Evolutionary conservation across 129 eudicot species (phyloP), one percentile per base, ranked within the genome.

Genomic region (Helichrysum umbraculigerum): DNA sequence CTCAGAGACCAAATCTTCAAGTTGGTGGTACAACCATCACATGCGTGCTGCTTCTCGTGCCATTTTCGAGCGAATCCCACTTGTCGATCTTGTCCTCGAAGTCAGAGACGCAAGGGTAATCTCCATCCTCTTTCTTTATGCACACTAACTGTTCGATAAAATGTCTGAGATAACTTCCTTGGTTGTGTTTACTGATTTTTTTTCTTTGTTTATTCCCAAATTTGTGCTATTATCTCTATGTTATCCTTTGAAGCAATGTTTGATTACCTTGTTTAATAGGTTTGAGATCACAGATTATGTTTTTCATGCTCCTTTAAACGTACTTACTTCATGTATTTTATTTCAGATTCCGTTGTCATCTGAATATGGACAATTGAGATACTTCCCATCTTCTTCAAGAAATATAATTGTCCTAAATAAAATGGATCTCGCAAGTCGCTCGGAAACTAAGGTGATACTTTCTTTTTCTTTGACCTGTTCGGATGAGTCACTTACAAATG

Each of bases 1-100:
- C 32, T 89, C 91, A 12, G 84, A 65, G 10, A 75, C 66, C 66
- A 81, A 81, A 81, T 69, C 87, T 47, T 89, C 93, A 52, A 88
- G 83, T 39, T 92, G 98, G 98, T 89, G 98, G 98, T 88, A 92
- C 87, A 90, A 92, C n/a, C 96, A 87, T 72, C 96, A 83, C 88
- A 90, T 93, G 98, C 95, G 89, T 17, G 95, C 98, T 3, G 91
- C 98, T 14, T 67, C 95, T 72, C 82, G 85, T 64, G 98, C 98
- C 75, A 80, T 93, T 37, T 75, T 81, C 4, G 64, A 83, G 3
- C 87, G 98, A 22, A 83, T 90, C 51, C 95, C 94, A 4, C 69
- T 90, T 4, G 98, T 88, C 25, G 96, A 93, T 82, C 70, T 93
- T 63, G 85, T 93, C 28, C 77, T 93, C 72, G 91, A 93, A 81